A percentile compares a stretch with the other conserved stretches of the same genome.
Conservation (phyloP, 2,329 filamentous ascomycete species). For the Cercospora sp. region DNA sequence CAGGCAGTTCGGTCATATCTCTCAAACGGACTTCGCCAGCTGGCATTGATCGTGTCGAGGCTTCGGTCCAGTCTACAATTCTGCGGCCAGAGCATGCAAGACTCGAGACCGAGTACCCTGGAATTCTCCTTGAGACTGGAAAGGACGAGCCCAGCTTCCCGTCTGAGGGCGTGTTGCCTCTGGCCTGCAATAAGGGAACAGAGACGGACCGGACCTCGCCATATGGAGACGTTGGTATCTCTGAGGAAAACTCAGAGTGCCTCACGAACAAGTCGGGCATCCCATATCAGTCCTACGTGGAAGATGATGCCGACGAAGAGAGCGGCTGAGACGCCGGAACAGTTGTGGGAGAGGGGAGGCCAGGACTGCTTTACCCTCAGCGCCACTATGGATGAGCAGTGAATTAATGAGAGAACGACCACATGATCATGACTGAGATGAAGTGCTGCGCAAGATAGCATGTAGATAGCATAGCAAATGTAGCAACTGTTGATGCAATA, state of each 20-base stretch:
- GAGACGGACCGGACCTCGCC: not conserved
- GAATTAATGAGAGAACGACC: not conserved
- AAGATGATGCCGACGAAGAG: not conserved
- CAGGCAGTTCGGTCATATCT: not conserved
- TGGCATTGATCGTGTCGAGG: not conserved
- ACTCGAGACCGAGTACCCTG: not conserved
- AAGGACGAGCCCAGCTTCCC: not conserved
- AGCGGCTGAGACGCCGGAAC: not conserved
- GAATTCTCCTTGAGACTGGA: not conserved
- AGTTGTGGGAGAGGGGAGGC: not conserved
- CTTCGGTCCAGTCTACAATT: not conserved
- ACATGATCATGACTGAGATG: not conserved
- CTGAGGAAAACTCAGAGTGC: too few relatives aligned
- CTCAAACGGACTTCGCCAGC: not conserved
- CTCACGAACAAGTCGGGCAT: not conserved
- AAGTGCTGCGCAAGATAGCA: not conserved
- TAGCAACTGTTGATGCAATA: not conserved
- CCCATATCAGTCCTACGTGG: slow-evolving; percentile 1
- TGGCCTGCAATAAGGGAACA: not conserved
- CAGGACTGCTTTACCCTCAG: not conserved
- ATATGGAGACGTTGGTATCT: not conserved
- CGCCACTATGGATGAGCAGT: not conserved
- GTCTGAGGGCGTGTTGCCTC: not conserved
- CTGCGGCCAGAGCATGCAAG: not conserved
- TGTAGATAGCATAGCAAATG: not conserved